Base-by-base conservation (phyloP, 495 filamentous ascomycete species). In the Penicillium samsonianum region DNA sequence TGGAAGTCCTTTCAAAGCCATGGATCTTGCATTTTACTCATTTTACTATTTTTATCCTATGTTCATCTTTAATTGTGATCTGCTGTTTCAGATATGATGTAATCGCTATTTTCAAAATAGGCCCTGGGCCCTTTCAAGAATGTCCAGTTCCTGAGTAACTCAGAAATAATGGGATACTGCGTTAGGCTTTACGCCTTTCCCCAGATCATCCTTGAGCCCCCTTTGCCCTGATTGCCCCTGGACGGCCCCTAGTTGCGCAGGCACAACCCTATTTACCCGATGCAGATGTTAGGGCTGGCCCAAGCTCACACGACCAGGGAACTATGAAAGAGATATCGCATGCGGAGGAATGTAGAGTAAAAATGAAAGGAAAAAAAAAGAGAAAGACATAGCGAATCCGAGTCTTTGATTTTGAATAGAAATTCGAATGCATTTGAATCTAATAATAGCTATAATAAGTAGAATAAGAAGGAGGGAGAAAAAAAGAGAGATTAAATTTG, bases 231-330 rank as follows among this genome's bases (percentile, higher is more conserved):
- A 56, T 50, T 50, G 35, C 42, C 50, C 47, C 31, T 54, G 28
- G 33, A 48, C 33, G 53, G 45, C 44, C 50, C 60, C 44, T 44
- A 16, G 51, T 38, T 9, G 35, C 50, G 38, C 46, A 33, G 28
- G 37, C 46, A 45, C 48, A 67, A 57, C 65, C 65, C 65, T 68
- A 68, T 60, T 54, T 66, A 61, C 65, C 63, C 50, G 53, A 67
- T 64, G 16, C 30, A 45, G 66, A 42, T 20, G 41, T 58, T 68
- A 68, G 66, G 63, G 66, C 61, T 61, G 61, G 38, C 35, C 47
- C 43, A 43, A 46, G 47, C 44, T 22, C 62, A 64, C 64, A 62
- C 61, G 58, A 65, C 56, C 10, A 52, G 28, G 41, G 62, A 63
- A 60, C 45, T 62, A 63, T 63, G 56, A 47, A 63, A 63, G 45